Evolutionary conservation across 176 grass and related monocot species (phyloP).

Genomic region (Carex kokanica): DNA sequence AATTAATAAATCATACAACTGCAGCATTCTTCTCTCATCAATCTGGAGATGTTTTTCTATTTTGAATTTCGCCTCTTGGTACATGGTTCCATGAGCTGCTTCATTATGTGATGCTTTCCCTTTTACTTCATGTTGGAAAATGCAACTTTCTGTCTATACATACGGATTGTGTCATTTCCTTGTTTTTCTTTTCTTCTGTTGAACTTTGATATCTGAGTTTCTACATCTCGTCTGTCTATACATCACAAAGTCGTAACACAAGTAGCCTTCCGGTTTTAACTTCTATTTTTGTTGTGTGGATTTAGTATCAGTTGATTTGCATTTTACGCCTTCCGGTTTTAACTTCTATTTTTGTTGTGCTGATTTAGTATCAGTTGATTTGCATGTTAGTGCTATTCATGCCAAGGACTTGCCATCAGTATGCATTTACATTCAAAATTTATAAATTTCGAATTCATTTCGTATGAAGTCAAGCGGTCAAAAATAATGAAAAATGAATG

Average conservation of each 20-base stretch:
- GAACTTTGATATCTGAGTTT: background rate
- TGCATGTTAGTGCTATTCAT: too few species aligned
- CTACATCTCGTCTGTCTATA: too few species aligned
- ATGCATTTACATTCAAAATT: too few species aligned
- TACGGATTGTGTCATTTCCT: background rate
- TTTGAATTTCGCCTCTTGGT: background rate
- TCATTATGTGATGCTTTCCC: background rate
- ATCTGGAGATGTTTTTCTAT: background rate
- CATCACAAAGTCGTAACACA: too few species aligned
- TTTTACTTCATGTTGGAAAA: background rate
- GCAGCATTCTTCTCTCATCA: background rate
- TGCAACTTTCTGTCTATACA: background rate
- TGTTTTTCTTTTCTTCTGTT: background rate
- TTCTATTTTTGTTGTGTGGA: background rate
- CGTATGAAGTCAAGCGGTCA: too few species aligned
- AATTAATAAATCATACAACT: constrained; percentile 12
- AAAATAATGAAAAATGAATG: background rate
- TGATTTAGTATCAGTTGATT: too few species aligned
- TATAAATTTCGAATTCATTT: too few species aligned
- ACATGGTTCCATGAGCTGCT: background rate
- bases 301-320: background rate
- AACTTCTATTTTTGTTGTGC: too few species aligned
- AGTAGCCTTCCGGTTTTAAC: background rate
- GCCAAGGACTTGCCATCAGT: too few species aligned
- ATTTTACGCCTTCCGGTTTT: too few species aligned